Conservation (phyloP, 805 yeast genomes). For the Ogataea sp. region DNA sequence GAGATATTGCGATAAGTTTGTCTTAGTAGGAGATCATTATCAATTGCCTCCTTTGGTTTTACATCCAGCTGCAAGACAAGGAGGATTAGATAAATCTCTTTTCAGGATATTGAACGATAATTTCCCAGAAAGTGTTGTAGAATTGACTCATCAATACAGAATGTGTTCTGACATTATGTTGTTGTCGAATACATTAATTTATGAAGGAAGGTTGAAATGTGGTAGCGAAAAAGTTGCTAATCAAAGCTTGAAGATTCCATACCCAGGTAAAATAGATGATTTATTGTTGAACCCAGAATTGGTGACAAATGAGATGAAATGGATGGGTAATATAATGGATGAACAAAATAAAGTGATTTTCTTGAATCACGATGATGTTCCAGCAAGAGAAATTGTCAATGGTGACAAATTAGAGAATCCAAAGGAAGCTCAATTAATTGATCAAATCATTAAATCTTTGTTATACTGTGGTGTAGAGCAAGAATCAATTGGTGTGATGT, state of each 20-base stretch:
- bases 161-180: slow-evolving; percentile 89
- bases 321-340: slow-evolving; percentile 53
- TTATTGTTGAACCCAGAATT: slow-evolving; percentile 1
- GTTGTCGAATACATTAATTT: slow-evolving; percentile 71
- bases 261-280: slow-evolving; percentile 19
- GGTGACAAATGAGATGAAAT: slow-evolving; percentile 19
- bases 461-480: slow-evolving; percentile 50
- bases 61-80: slow-evolving; percentile 52
- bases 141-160: slow-evolving; percentile 76
- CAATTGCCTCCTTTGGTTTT: slow-evolving; percentile 88
- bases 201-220: slow-evolving; percentile 68
- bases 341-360: slow-evolving; percentile 61
- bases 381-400: slow-evolving; percentile 43
- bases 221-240: slow-evolving; percentile 59
- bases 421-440: slow-evolving; percentile 60
- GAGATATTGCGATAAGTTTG: slow-evolving; percentile 65
- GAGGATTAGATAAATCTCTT: slow-evolving; percentile 66
- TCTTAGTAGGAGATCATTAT: slow-evolving; percentile 93
- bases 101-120: slow-evolving; percentile 66
- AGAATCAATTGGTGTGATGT: slow-evolving; percentile 72
- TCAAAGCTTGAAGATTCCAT: slow-evolving; percentile 45
- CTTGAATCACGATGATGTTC: slow-evolving; percentile 66
- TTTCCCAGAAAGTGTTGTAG: slow-evolving; percentile 70
- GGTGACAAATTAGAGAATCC: slow-evolving; percentile 70
- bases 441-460: slow-evolving; percentile 54